A percentile compares a stretch with the other conserved stretches of the same genome.
phyloP scores from a whole-genome alignment of 805 yeast genomes.

The Cyberlindnera galapagoensis region DNA sequence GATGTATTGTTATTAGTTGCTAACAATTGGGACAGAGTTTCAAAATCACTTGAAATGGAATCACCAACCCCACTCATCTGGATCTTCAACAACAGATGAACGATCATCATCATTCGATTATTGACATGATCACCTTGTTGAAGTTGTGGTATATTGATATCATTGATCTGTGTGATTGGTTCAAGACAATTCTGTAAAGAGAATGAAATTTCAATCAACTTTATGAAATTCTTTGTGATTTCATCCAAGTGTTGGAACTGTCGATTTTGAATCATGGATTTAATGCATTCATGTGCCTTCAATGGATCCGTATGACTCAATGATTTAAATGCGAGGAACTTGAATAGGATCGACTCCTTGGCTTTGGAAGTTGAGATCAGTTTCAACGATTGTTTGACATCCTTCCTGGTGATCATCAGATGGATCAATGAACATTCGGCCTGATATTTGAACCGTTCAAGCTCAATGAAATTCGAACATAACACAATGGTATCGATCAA shows the following conservation, averaged over 20 bases:
- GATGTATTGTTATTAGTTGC: too few species aligned
- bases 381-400: constrained; percentile 10
- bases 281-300: constrained; percentile 9
- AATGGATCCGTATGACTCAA: constrained; percentile 8
- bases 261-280: not conserved
- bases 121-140: too few species aligned
- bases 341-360: constrained; percentile 3
- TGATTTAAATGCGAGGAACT: constrained; percentile 7
- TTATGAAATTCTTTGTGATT: constrained; percentile 6
- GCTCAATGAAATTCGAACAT: constrained; percentile 8
- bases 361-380: constrained; percentile 1
- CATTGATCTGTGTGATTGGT: constrained; percentile 2
- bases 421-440: constrained; percentile 7
- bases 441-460: constrained; percentile 1
- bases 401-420: constrained; percentile 2
- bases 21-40: too few species aligned
- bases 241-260: not conserved
- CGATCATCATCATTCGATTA: too few species aligned
- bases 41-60: too few species aligned
- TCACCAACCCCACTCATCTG: too few species aligned
- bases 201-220: constrained; percentile 10
- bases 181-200: constrained; percentile 10
- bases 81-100: too few species aligned
- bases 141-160: not conserved
- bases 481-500: constrained; percentile 12